These are phyloP conservation scores for Xerocomellus intermedius DNA, from an alignment of 768 basidiomycete species.

Conservation along the genomic window DNA sequence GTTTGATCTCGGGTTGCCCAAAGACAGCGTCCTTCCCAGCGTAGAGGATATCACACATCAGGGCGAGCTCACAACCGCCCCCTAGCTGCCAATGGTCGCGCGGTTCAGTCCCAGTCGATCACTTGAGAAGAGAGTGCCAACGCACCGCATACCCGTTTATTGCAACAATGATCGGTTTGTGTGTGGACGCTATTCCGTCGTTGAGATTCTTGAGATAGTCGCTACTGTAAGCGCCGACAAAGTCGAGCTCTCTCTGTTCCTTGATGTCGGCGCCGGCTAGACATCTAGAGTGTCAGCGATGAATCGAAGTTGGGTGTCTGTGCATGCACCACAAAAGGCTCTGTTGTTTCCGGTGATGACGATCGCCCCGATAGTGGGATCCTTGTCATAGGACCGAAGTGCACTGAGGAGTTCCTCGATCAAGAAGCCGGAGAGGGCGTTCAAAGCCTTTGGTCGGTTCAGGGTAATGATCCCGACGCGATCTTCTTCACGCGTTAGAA, in stretches of 20 bases:
- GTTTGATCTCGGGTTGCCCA: conserved; percentile 93
- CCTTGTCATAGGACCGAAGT: conserved; percentile 61
- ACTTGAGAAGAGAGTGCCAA: background rate
- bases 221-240: conserved; percentile 43
- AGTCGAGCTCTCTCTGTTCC: conserved; percentile 89
- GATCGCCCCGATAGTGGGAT: conserved; percentile 73
- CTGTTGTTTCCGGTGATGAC: conserved; percentile 89
- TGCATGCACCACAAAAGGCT: conserved; percentile 52
- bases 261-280: conserved; percentile 94
- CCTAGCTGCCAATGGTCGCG: conserved; percentile 61
- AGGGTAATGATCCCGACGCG: conserved; percentile 61
- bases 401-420: conserved; percentile 80
- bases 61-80: conserved; percentile 93
- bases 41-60: conserved; percentile 94
- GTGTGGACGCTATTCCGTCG: conserved; percentile 47
- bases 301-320: background rate
- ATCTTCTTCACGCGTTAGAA: conserved; percentile 21
- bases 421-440: conserved; percentile 78
- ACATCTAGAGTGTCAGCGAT: background rate
- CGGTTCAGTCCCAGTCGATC: conserved; percentile 19
- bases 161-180: conserved; percentile 92
- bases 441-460: conserved; percentile 83
- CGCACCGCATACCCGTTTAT: conserved; percentile 86
- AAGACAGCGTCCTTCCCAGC: conserved; percentile 86
- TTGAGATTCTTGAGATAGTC: conserved; percentile 47